These are phyloP conservation scores for Penicillium polonicum DNA, from an alignment of 2,329 filamentous ascomycete species.

Conservation along the genomic window DNA sequence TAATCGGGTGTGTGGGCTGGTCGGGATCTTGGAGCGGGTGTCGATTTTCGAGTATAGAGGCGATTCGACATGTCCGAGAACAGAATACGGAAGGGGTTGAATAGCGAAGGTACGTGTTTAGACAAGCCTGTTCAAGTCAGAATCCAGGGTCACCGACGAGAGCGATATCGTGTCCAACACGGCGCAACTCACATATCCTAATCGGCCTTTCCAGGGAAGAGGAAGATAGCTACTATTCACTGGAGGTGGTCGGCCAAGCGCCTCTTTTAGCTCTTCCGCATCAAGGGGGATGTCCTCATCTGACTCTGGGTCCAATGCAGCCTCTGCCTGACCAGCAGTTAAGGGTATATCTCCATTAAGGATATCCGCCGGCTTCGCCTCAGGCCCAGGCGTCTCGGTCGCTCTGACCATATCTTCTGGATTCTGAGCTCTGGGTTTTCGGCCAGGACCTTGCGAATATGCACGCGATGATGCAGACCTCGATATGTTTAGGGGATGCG, in stretches of 20 bases:
- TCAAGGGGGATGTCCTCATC: slow-evolving; percentile 53
- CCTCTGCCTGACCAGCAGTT: slow-evolving; percentile 22
- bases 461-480: not conserved
- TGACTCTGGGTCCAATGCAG: slow-evolving; percentile 52
- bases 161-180: no score
- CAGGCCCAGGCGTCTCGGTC: not conserved
- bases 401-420: slow-evolving; percentile 9
- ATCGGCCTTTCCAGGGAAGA: slow-evolving; percentile 81
- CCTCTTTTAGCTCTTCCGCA: slow-evolving; percentile 58
- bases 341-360: slow-evolving; percentile 16
- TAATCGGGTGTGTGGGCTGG: slow-evolving; percentile 75
- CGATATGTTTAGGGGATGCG: not conserved
- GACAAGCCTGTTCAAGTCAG: slow-evolving; percentile 62
- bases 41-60: slow-evolving; percentile 85
- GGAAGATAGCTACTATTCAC: slow-evolving; percentile 82
- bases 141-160: not conserved
- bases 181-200: slow-evolving; percentile 73
- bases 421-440: not conserved
- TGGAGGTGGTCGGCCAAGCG: slow-evolving; percentile 65
- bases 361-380: slow-evolving; percentile 18
- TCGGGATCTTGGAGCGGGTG: slow-evolving; percentile 74
- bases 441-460: slow-evolving; percentile 3
- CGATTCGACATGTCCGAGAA: slow-evolving; percentile 86
- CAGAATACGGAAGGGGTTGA: slow-evolving; percentile 83
- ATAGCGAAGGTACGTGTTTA: slow-evolving; percentile 85